Percentiles rank a stretch among this genome's conserved stretches.
phyloP scores from a whole-genome alignment of 176 grass and related monocot species.

The Oryza rufipogon region DNA sequence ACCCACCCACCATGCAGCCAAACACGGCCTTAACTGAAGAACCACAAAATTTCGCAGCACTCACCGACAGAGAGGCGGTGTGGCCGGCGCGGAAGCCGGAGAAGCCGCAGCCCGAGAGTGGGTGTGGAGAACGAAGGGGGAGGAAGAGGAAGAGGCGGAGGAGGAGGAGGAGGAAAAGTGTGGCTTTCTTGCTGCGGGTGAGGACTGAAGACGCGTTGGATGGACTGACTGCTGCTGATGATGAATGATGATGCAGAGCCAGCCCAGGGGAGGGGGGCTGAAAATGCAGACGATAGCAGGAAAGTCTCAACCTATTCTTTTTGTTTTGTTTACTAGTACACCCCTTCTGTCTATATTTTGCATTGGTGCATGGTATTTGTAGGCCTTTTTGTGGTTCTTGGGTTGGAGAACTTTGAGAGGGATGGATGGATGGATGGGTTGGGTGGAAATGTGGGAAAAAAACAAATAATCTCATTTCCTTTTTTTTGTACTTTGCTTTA shows the following conservation, averaged over 20 bases:
- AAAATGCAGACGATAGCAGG: conserved; percentile 5
- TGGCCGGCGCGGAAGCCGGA: background rate
- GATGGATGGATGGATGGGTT: background rate
- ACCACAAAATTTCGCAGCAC: background rate
- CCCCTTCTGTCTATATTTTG: conserved; percentile 26
- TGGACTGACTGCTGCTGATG: conserved; percentile 34
- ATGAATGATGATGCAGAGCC: background rate
- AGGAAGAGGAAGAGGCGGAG: background rate
- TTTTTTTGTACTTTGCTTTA: background rate
- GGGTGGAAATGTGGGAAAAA: background rate
- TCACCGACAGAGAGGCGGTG: conserved; percentile 17
- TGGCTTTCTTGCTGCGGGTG: conserved; percentile 35
- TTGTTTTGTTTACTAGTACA: background rate
- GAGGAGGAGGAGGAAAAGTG: conserved; percentile 28
- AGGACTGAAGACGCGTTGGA: conserved; percentile 54
- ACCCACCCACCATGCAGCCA: too few relatives aligned
- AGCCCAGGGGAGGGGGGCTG: background rate
- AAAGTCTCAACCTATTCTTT: background rate
- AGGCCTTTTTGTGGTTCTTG: background rate
- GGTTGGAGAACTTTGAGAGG: background rate
- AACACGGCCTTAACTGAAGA: background rate
- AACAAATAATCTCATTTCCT: background rate
- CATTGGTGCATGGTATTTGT: background rate
- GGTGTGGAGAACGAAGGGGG: background rate
- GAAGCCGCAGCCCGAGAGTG: background rate